phyloP scores from a whole-genome alignment of 2,329 filamentous ascomycete genomes.

The Pseudomassariella vexata region DNA sequence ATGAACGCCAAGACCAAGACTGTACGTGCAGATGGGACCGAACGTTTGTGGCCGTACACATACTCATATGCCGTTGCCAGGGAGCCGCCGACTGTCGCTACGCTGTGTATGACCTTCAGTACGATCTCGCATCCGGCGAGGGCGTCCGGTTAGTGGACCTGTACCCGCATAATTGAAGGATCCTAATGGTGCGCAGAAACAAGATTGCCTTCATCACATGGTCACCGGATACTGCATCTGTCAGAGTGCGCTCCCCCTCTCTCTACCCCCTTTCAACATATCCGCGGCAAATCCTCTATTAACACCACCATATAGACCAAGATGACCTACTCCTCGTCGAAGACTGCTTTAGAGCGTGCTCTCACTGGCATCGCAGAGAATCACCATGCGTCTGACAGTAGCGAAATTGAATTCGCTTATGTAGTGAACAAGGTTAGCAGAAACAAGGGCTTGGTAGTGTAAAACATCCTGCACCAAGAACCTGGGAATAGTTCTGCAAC shows the following conservation, averaged over 20 bases:
- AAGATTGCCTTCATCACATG: constrained; percentile 76
- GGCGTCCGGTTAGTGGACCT: constrained; percentile 53
- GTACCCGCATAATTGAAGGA: no score
- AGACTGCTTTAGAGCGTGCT: constrained; percentile 76
- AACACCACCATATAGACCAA: constrained; percentile 57
- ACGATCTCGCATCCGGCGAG: constrained; percentile 65
- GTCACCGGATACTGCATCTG: constrained; percentile 74
- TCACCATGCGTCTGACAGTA: constrained; percentile 77
- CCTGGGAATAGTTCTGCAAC: no score
- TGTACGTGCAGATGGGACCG: constrained; percentile 35
- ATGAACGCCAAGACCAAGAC: constrained; percentile 66
- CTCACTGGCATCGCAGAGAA: constrained; percentile 71
- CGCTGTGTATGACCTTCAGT: constrained; percentile 81
- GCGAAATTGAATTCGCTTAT: constrained; percentile 74
- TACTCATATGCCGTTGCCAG: constrained; percentile 38
- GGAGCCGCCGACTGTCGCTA: constrained; percentile 78
- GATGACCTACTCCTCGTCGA: constrained; percentile 88
- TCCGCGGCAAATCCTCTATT: constrained; percentile 10
- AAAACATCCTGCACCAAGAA: no score
- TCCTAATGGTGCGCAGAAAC: constrained; percentile 44
- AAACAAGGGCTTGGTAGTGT: constrained; percentile 57
- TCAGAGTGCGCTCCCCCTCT: constrained; percentile 55
- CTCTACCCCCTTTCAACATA: background rate
- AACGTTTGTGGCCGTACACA: background rate
- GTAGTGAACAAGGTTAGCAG: constrained; percentile 62